phyloP scores from a whole-genome alignment of 1,284 basidiomycete species.

The Cerrena zonata region DNA sequence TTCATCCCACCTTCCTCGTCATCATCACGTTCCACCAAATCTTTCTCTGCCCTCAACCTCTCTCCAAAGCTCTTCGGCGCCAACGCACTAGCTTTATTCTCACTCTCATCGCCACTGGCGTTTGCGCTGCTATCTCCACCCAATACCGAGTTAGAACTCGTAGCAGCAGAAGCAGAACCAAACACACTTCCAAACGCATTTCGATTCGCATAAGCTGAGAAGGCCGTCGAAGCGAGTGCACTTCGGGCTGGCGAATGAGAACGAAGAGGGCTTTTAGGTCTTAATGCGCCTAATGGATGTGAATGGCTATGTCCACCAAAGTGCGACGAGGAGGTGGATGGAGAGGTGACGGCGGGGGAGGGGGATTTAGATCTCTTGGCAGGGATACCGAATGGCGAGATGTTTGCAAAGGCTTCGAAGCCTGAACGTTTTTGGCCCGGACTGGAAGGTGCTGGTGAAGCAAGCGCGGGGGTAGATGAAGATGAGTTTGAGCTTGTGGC shows the following conservation, averaged over 20 bases:
- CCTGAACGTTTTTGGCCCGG: conserved; percentile 34
- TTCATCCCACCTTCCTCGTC: conserved; percentile 38
- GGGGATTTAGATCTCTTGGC: conserved; percentile 30
- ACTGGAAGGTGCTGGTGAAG: conserved; percentile 1
- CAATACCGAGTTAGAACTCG: background rate
- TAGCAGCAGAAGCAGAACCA: background rate
- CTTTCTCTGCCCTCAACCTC: conserved; percentile 48
- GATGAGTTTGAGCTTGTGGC: background rate
- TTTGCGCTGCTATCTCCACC: conserved; percentile 12
- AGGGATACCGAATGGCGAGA: conserved; percentile 63
- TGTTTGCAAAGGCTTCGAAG: conserved; percentile 70
- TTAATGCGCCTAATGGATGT: background rate
- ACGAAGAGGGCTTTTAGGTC: background rate
- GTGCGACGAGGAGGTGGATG: background rate
- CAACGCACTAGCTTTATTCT: conserved; percentile 21
- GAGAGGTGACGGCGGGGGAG: conserved; percentile 10
- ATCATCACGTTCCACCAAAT: conserved; percentile 24
- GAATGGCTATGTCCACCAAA: conserved; percentile 39
- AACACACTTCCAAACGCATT: background rate
- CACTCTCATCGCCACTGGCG: conserved; percentile 27
- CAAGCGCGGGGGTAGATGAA: background rate
- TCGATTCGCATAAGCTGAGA: conserved; percentile 1
- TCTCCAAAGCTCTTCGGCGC: conserved; percentile 47
- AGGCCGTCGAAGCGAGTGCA: background rate
- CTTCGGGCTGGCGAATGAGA: background rate